phyloP scores from a whole-genome alignment of 2,329 filamentous ascomycete genomes.

The Chalaropsis ovoidea region DNA sequence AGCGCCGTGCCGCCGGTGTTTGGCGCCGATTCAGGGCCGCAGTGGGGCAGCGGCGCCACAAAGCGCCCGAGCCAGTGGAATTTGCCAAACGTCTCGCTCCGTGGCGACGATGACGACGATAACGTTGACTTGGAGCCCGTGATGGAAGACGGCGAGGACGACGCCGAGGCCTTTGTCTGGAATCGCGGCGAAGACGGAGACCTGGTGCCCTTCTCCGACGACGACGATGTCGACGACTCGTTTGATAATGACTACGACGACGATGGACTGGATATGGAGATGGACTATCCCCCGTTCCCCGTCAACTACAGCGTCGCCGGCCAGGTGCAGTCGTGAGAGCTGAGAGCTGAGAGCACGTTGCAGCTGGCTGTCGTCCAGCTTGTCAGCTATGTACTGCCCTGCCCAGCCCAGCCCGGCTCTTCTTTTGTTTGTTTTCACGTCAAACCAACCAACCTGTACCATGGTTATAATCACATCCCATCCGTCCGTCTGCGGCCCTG shows the following conservation, averaged over 20 bases:
- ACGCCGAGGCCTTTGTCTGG: slow-evolving; percentile 47
- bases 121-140: slow-evolving; percentile 23
- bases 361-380: neutral
- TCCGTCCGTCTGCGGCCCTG: no score
- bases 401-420: no score
- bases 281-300: slow-evolving; percentile 37
- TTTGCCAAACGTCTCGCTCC: slow-evolving; percentile 1
- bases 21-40: neutral
- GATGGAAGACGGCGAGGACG: slow-evolving; percentile 34
- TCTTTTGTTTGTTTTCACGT: no score
- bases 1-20: slow-evolving; percentile 14
- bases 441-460: no score
- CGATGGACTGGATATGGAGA: slow-evolving; percentile 33
- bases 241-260: slow-evolving; percentile 39
- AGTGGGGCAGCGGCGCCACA: neutral
- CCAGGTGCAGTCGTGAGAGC: neutral
- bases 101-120: slow-evolving; percentile 7
- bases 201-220: slow-evolving; percentile 44
- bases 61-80: slow-evolving; percentile 20
- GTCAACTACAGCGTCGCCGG: slow-evolving; percentile 20
- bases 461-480: no score
- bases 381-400: no score
- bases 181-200: slow-evolving; percentile 51
- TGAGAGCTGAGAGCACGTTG: neutral
- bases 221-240: slow-evolving; percentile 40